Evolutionary conservation across 2,329 filamentous ascomycete species (phyloP).

Genomic region (Rhynchosporium graminicola): DNA sequence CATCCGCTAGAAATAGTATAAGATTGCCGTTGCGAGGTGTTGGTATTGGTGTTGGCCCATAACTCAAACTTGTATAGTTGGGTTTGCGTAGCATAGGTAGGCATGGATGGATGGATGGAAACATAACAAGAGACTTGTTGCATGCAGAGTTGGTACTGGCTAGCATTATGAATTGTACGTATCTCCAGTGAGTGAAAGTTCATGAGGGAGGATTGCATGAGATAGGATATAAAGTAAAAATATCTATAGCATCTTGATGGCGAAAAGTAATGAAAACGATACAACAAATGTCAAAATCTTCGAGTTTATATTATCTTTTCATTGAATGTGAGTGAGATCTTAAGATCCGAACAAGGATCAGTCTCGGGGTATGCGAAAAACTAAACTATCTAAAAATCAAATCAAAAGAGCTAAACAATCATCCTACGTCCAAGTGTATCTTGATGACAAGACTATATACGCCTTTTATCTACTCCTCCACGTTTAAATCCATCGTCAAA

Average conservation of each 20-base stretch:
- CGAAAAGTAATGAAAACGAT: not conserved
- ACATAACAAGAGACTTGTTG: not conserved
- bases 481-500: conserved; percentile 24
- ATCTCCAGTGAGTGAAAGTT: not conserved
- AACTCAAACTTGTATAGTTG: not conserved
- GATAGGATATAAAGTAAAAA: conserved; percentile 13
- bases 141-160: conserved; percentile 3
- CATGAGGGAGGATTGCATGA: conserved; percentile 7
- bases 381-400: conserved; percentile 14
- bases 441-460: not conserved
- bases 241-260: conserved; percentile 20
- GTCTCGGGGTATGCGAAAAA: conserved; percentile 15
- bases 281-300: not conserved
- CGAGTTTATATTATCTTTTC: not conserved
- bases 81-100: conserved; percentile 10
- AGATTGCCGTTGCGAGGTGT: not conserved
- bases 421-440: not conserved
- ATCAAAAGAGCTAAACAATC: not conserved
- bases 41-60: conserved; percentile 3
- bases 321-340: not conserved
- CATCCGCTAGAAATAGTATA: no score
- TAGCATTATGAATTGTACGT: conserved; percentile 1
- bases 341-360: conserved; percentile 8
- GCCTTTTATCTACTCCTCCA: conserved; percentile 12
- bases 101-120: not conserved